Evolutionary conservation across 2,329 filamentous ascomycete species (phyloP), one percentile per base, ranked within the genome.

Genomic region (Fusarium verticillioides): DNA sequence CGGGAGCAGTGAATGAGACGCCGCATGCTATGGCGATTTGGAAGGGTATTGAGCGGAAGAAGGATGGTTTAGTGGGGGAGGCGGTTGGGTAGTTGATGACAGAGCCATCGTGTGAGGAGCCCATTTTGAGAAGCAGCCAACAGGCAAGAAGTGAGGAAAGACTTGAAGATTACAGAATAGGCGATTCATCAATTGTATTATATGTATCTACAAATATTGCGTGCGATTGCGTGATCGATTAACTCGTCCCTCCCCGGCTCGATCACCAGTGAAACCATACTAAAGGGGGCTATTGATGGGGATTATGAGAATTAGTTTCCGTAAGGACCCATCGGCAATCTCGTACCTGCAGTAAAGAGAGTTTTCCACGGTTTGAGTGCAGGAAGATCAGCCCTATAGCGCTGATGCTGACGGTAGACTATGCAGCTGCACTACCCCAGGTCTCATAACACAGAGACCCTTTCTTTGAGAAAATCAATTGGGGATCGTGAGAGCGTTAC

Each of bases 1-100:
- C 77, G 2, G 77, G 77, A 1, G 75, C 77, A 2, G 73, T 72
- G 21, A 78, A 78, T 34, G 72, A 75, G 0, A 75, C 73, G 21
- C 69, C 69, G 2, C 73, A 75, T 39, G 72, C 73, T 43, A 75
- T 62, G 12, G 64, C 59, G 26, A 75, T 72, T 2, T 74, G 71
- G 7, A 74, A 74, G 32, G 71, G 68, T 9, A 74, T 72, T 1
- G 68, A 74, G n/a, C 72, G 56, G 47, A 63, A 68, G 63, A 68
- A 68, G 2, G 65, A 68, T 12, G 47, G 32, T 10, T 62, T 68
- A 2, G 37, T 7, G 8, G 47, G n/a, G 9, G 47, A 16, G 6
- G n/a, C 6, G 13, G 16, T 39, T 19, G 9, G 34, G 26, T 36
- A 63, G 65, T 28, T 32, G 37, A 58, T 34, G 37, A 49, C 19